Evolutionary conservation across 805 yeast species (phyloP).

Genomic region (Wickerhamiella azymoides): DNA sequence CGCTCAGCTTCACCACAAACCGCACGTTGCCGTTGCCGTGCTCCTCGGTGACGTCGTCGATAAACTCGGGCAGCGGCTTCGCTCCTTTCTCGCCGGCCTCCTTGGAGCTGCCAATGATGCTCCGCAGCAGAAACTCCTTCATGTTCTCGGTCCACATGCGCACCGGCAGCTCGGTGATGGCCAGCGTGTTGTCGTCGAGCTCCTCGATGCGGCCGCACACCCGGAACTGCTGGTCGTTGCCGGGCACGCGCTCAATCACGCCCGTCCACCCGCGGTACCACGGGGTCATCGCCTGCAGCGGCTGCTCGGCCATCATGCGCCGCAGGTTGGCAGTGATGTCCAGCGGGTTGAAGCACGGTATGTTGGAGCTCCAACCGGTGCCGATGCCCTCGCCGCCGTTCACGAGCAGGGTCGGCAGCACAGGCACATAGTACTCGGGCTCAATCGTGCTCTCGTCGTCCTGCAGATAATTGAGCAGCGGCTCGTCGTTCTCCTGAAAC

Average conservation of each 20-base stretch:
- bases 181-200: constrained; percentile 63
- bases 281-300: constrained; percentile 60
- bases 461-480: constrained; percentile 62
- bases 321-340: constrained; percentile 69
- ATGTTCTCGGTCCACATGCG: constrained; percentile 84
- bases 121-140: constrained; percentile 69
- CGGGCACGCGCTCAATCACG: constrained; percentile 40
- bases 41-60: constrained; percentile 88
- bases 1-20: constrained; percentile 59
- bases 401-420: constrained; percentile 87
- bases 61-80: constrained; percentile 47
- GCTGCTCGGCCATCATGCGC: constrained; percentile 59
- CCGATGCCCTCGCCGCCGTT: constrained; percentile 98
- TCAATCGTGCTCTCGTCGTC: constrained; percentile 92
- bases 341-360: constrained; percentile 78
- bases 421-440: constrained; percentile 90
- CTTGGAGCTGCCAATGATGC: constrained; percentile 29
- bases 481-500: constrained; percentile 68
- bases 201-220: constrained; percentile 73
- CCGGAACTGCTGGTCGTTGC: constrained; percentile 48
- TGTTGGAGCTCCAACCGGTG: constrained; percentile 94
- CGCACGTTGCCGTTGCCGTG: constrained; percentile 61
- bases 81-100: constrained; percentile 32
- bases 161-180: constrained; percentile 85
- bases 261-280: constrained; percentile 98